phyloP scores from a whole-genome alignment of 2,329 filamentous ascomycete genomes.

The Pseudonectria buxi region DNA sequence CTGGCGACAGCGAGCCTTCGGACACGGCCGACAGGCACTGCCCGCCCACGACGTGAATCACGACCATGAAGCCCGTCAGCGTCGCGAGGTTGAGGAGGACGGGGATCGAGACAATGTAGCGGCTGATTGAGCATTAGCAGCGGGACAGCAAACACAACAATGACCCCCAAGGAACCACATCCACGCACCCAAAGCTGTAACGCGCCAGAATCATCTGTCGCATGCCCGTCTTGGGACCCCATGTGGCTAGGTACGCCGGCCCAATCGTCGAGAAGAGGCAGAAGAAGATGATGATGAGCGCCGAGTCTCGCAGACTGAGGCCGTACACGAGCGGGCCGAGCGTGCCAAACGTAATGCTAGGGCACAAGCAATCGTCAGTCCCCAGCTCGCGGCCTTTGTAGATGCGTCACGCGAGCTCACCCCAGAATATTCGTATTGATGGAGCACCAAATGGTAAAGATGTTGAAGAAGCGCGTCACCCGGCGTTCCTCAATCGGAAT shows the following conservation, averaged over 20 bases:
- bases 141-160: neutral
- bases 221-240: conserved; percentile 57
- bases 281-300: conserved; percentile 59
- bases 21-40: conserved; percentile 51
- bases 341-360: conserved; percentile 57
- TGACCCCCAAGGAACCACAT: neutral
- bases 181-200: conserved; percentile 54
- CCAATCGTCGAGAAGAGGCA: conserved; percentile 46
- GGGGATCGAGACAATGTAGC: conserved; percentile 52
- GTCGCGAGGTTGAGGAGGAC: conserved; percentile 58
- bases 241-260: conserved; percentile 50
- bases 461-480: conserved; percentile 34
- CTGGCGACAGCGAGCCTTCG: conserved; percentile 40
- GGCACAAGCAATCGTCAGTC: neutral
- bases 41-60: conserved; percentile 55
- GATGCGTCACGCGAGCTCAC: conserved; percentile 20
- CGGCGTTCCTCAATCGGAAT: conserved; percentile 36
- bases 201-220: conserved; percentile 60
- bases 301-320: conserved; percentile 47
- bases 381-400: neutral
- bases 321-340: conserved; percentile 49
- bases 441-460: conserved; percentile 43
- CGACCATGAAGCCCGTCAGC: conserved; percentile 55
- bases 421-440: conserved; percentile 42
- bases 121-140: conserved; percentile 23